These are phyloP conservation scores for Eucalyptus globulus DNA, from an alignment of 345 rosid species.

Conservation along the genomic window DNA sequence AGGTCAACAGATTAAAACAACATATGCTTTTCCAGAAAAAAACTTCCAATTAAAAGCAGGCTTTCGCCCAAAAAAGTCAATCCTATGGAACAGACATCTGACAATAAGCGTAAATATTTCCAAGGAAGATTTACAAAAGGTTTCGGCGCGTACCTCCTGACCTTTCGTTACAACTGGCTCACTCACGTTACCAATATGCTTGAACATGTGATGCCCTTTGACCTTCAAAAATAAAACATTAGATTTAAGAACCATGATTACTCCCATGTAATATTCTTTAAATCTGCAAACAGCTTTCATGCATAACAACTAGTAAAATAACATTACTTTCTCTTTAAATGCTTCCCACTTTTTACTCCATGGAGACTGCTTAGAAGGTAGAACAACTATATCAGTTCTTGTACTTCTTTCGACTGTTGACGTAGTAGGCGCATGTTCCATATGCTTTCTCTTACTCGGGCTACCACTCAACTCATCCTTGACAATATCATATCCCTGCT, in stretches of 20 bases:
- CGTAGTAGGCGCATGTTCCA: slow-evolving; percentile 61
- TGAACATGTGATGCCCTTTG: slow-evolving; percentile 64
- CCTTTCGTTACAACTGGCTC: slow-evolving; percentile 84
- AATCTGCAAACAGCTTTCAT: not conserved
- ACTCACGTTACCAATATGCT: slow-evolving; percentile 52
- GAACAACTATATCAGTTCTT: slow-evolving; percentile 61
- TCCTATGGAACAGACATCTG: not conserved
- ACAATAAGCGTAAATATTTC: not conserved
- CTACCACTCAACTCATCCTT: slow-evolving; percentile 75
- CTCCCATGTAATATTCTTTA: not conserved
- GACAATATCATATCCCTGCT: slow-evolving; percentile 79
- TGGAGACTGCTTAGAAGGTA: slow-evolving; percentile 48
- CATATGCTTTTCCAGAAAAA: not conserved
- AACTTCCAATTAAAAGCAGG: not conserved
- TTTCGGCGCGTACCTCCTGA: slow-evolving; percentile 58
- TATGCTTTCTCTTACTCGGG: slow-evolving; percentile 63
- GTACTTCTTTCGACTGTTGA: slow-evolving; percentile 67
- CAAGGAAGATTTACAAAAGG: not conserved
- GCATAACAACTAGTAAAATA: not conserved
- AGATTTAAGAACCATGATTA: not conserved
- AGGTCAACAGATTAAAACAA: not conserved
- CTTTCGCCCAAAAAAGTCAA: not conserved
- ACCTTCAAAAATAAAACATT: slow-evolving; percentile 22
- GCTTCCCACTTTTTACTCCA: slow-evolving; percentile 81
- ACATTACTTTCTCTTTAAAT: slow-evolving; percentile 46